Conservation (phyloP, 306 rosid species). For the Bauhinia variegata region DNA sequence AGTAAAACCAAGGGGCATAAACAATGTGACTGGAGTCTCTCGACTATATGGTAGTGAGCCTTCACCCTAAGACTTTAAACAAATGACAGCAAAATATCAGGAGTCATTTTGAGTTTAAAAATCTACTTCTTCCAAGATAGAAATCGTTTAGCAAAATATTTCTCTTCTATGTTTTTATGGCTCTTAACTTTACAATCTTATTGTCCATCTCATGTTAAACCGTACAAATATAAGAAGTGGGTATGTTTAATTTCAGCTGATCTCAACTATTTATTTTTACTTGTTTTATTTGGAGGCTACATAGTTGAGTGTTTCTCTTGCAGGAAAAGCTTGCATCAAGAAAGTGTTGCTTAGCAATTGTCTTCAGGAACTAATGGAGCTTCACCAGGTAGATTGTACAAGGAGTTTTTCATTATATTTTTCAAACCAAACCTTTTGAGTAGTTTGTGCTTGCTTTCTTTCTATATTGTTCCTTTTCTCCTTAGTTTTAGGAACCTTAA, state of each 20-base stretch:
- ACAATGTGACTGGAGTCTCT: neutral
- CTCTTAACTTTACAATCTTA: no score
- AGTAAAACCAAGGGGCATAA: slow-evolving; percentile 1
- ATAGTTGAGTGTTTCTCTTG: slow-evolving; percentile 18
- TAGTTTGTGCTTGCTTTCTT: slow-evolving; percentile 3
- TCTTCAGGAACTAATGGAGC: slow-evolving; percentile 99
- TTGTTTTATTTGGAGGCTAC: neutral
- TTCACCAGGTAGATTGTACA: slow-evolving; percentile 80
- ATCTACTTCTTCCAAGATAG: neutral
- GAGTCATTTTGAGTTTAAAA: neutral
- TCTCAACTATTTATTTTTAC: neutral
- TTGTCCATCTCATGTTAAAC: no score
- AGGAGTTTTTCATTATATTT: slow-evolving; percentile 21
- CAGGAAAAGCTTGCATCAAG: slow-evolving; percentile 98
- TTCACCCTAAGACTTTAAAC: neutral
- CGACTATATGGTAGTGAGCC: neutral
- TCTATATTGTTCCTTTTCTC: slow-evolving; percentile 16
- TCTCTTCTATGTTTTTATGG: no score
- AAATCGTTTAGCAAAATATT: no score
- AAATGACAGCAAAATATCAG: no score
- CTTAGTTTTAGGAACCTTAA: neutral
- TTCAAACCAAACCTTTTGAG: slow-evolving; percentile 8
- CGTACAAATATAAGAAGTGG: neutral
- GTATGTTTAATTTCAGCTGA: neutral
- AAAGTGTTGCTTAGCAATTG: slow-evolving; percentile 95